A percentile compares a stretch with the other conserved stretches of the same genome.
Conservation (phyloP, 306 rosid species). For the Gynostemma pentaphyllum region DNA sequence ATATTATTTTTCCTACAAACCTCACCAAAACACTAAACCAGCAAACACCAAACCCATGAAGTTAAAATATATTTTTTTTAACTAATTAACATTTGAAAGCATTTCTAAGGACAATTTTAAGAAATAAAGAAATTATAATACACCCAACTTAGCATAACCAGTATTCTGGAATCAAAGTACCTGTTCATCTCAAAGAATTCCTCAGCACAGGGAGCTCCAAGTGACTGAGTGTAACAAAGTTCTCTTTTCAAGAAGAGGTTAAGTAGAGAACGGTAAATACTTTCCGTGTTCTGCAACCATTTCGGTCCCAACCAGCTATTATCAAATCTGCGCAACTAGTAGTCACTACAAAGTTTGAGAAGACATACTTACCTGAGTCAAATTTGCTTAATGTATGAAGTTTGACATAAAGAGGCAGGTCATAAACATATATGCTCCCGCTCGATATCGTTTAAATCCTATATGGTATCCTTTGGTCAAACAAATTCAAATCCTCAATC, state of each 20-base stretch:
- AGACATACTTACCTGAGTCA: neutral
- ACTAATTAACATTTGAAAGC: too few relatives aligned
- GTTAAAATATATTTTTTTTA: too few relatives aligned
- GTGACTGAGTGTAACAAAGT: neutral
- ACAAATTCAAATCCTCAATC: neutral
- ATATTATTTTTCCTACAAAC: too few relatives aligned
- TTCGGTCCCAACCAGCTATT: neutral
- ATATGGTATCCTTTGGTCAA: slow-evolving; percentile 3
- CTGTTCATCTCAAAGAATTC: too few relatives aligned
- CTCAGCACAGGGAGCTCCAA: neutral
- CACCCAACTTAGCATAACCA: too few relatives aligned
- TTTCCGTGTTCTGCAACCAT: neutral
- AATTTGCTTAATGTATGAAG: neutral
- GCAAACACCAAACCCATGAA: too few relatives aligned
- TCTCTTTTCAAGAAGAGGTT: neutral
- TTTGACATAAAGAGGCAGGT: neutral
- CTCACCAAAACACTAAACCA: too few relatives aligned
- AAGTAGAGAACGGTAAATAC: neutral
- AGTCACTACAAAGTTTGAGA: too few relatives aligned
- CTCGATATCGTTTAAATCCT: neutral
- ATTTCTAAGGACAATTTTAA: too few relatives aligned
- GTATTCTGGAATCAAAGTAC: too few relatives aligned
- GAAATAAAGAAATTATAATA: too few relatives aligned
- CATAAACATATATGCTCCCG: neutral
- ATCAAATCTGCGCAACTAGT: neutral